phyloP scores from a whole-genome alignment of 208 protist species.

The Trypanosoma grayi region DNA sequence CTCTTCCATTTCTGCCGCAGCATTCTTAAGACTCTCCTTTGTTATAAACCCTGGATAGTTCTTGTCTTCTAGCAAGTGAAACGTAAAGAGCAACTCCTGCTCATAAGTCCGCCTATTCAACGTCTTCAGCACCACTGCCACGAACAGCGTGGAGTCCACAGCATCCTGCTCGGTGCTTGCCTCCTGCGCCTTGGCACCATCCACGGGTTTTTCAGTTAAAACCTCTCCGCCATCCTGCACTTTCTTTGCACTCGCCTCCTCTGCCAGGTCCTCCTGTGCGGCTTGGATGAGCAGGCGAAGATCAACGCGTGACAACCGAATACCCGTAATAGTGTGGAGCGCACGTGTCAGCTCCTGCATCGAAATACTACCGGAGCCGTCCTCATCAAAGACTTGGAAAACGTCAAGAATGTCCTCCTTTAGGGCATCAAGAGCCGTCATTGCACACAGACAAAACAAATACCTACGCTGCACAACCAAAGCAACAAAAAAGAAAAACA shows the following conservation, averaged over 20 bases:
- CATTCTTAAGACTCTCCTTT: constrained; percentile 60
- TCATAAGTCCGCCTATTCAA: constrained; percentile 63
- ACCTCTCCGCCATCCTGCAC: not conserved
- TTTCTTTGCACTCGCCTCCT: constrained; percentile 21
- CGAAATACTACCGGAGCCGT: constrained; percentile 65
- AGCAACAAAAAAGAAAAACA: constrained; percentile 14
- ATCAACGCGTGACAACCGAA: constrained; percentile 51
- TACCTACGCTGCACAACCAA: not conserved
- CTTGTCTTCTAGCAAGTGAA: constrained; percentile 74
- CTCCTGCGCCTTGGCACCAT: not conserved
- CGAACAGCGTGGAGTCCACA: constrained; percentile 67
- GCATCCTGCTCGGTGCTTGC: constrained; percentile 28
- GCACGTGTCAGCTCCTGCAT: constrained; percentile 59
- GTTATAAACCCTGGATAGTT: constrained; percentile 80
- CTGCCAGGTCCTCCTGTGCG: constrained; percentile 36
- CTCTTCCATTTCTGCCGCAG: constrained; percentile 59
- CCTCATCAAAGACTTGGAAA: constrained; percentile 83
- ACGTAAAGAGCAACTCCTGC: constrained; percentile 69
- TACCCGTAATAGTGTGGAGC: constrained; percentile 76
- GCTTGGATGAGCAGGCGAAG: constrained; percentile 47
- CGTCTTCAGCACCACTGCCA: constrained; percentile 64
- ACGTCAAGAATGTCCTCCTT: constrained; percentile 80
- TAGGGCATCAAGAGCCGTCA: constrained; percentile 39
- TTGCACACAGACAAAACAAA: constrained; percentile 10
- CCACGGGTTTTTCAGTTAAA: not conserved